Evolutionary conservation across 257 asterid genomes (phyloP).

Genomic region (Jacaranda mimosifolia): DNA sequence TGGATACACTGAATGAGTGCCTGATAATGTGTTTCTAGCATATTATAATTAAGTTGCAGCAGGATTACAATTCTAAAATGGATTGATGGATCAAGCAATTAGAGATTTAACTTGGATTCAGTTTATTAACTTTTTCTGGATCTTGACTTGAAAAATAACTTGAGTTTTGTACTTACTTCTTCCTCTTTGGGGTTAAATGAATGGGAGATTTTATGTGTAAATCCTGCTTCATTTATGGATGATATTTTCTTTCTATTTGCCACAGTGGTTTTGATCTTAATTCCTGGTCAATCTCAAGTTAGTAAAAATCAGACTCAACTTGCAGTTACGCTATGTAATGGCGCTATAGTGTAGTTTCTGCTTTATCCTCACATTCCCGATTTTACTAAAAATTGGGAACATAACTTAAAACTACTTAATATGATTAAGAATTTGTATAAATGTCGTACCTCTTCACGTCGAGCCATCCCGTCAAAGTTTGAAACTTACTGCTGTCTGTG

Average conservation of each 20-base stretch:
- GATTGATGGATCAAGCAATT: background rate
- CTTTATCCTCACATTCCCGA: constrained; percentile 4
- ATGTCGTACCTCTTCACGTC: background rate
- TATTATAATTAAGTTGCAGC: background rate
- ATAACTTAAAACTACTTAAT: background rate
- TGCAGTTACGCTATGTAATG: background rate
- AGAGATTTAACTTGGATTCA: constrained; percentile 16
- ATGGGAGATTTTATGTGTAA: background rate
- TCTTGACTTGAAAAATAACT: constrained; percentile 21
- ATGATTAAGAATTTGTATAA: constrained; percentile 9
- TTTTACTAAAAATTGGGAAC: background rate
- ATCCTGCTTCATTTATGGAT: constrained; percentile 1
- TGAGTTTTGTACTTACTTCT: background rate
- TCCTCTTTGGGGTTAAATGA: background rate
- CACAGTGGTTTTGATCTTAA: background rate
- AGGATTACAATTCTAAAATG: background rate
- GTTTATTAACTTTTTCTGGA: background rate
- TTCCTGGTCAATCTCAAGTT: background rate
- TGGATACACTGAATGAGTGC: background rate
- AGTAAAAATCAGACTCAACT: background rate
- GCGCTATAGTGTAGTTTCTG: background rate
- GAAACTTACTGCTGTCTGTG: constrained; percentile 6
- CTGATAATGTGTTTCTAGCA: constrained; percentile 8
- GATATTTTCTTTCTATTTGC: constrained; percentile 5
- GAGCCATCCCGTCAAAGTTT: constrained; percentile 9